Evolutionary conservation across 1,139 yeast genomes (phyloP).

Genomic region (Pichia sp.): DNA sequence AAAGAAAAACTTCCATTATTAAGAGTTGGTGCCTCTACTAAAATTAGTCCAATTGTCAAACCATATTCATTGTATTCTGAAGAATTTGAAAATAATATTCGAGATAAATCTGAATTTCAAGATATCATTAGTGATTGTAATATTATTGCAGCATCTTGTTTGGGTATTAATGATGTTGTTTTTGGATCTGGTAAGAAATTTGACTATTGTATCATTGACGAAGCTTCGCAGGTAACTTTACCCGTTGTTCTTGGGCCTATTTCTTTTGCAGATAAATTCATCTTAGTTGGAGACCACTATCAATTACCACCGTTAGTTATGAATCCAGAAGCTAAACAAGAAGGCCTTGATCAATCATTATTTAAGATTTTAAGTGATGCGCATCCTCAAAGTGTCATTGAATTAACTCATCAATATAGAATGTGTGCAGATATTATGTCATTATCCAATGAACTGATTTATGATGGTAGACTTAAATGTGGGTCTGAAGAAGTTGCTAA

Average conservation of each 20-base stretch:
- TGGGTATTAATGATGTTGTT: constrained; percentile 69
- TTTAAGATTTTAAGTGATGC: constrained; percentile 70
- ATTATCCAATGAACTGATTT: constrained; percentile 75
- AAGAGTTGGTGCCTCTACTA: constrained; percentile 54
- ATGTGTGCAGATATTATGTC: constrained; percentile 92
- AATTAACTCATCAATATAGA: constrained; percentile 80
- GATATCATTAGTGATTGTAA: constrained; percentile 53
- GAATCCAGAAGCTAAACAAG: constrained; percentile 52
- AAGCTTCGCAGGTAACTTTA: constrained; percentile 92
- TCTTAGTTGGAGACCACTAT: constrained; percentile 92
- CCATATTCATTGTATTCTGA: constrained; percentile 47
- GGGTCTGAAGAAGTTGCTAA: constrained; percentile 66
- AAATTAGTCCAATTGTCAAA: constrained; percentile 63
- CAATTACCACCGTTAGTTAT: constrained; percentile 87
- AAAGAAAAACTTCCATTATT: constrained; percentile 45
- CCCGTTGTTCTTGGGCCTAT: constrained; percentile 92
- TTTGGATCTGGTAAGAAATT: constrained; percentile 57
- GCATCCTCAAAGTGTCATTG: constrained; percentile 71
- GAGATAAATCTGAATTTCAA: constrained; percentile 45
- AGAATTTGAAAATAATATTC: constrained; percentile 37
- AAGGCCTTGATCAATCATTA: constrained; percentile 75
- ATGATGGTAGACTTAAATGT: constrained; percentile 71
- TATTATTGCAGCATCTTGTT: constrained; percentile 87
- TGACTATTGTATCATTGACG: constrained; percentile 94
- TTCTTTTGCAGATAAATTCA: constrained; percentile 70